Base-by-base conservation (phyloP, 352 stramenopile genomes). In the Pythium periplocum region DNA sequence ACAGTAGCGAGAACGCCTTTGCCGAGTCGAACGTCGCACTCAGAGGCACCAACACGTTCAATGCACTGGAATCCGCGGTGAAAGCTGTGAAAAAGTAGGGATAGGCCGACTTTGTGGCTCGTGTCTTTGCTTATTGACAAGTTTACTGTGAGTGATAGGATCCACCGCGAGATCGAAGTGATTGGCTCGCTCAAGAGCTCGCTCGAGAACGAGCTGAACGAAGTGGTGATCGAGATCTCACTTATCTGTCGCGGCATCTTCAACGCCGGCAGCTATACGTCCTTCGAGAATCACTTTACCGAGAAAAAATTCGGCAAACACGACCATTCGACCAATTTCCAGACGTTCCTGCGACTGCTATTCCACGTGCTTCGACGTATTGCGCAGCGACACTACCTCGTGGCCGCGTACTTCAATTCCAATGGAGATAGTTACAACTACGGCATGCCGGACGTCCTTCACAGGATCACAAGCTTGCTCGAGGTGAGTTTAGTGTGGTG, bases 81-180 rank as follows among this genome's bases (percentile, higher is more conserved):
- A 64, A 59, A n/a, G 81, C 81, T 5, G 62, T 85, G 31, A 89
- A 86, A 71, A 84, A 78, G 81, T 89, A 34, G 42, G 36, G 7
- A 26, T 26, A 26, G 17, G 17, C 17, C 17, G 17, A 26, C 17
- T 26, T 26, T 26, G 17, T 26, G 17, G 17, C 17, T 26, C 17
- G 17, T 26, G 17, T 26, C 0, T 26, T 26, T 26, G 17, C 17
- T 26, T 26, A 26, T 26, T 26, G 17, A 26, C 17, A 26, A 26
- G 17, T 26, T 26, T 26, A 26, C 17, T 26, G 17, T 26, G 17
- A 26, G 17, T 26, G 35, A 9, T 50, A 91, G 83, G 35, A 61
- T 91, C 10, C 80, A 86, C 31, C 75, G 80, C 30, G 80, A 93
- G 50, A 73, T 85, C 57, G 83, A 91, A 64, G 73, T 83, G 2